These are phyloP conservation scores for Gossypium stocksii DNA, from an alignment of 345 rosid species.

Conservation along the genomic window DNA sequence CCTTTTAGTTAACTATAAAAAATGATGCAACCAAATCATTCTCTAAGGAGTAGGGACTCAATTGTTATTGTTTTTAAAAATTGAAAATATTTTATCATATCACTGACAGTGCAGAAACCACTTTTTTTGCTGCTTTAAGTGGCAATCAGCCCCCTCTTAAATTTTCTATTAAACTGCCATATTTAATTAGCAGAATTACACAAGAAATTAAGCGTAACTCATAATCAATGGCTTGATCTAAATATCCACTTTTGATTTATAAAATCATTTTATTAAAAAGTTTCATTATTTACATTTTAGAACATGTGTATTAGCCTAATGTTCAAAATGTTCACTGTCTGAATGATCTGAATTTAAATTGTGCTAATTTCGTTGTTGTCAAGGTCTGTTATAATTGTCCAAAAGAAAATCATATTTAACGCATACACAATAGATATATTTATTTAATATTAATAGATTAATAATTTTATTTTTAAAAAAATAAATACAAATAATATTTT, in stretches of 20 bases:
- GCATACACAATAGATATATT: fast-evolving
- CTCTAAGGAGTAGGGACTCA: background rate
- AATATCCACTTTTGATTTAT: too few species aligned
- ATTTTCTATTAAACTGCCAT: background rate
- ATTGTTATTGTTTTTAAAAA: background rate
- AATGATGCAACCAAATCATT: background rate
- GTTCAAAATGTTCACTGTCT: fast-evolving
- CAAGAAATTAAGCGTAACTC: background rate
- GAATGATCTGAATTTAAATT: fast-evolving
- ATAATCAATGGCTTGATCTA: background rate
- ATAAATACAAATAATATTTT: too few species aligned
- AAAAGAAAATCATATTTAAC: too few species aligned
- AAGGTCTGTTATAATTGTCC: too few species aligned
- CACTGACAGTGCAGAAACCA: background rate
- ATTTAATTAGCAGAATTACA: background rate
- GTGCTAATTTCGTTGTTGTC: too few species aligned
- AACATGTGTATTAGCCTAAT: fast-evolving
- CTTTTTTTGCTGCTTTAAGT: background rate
- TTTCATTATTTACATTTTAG: too few species aligned
- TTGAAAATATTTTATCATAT: background rate
- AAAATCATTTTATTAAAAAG: too few species aligned
- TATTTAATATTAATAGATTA: too few species aligned
- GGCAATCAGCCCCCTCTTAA: background rate
- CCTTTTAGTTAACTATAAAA: background rate
- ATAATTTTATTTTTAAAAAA: too few species aligned